These are phyloP conservation scores for Penicillium psychrosexuale DNA, from an alignment of 2,329 filamentous ascomycete genomes.

Conservation along the genomic window DNA sequence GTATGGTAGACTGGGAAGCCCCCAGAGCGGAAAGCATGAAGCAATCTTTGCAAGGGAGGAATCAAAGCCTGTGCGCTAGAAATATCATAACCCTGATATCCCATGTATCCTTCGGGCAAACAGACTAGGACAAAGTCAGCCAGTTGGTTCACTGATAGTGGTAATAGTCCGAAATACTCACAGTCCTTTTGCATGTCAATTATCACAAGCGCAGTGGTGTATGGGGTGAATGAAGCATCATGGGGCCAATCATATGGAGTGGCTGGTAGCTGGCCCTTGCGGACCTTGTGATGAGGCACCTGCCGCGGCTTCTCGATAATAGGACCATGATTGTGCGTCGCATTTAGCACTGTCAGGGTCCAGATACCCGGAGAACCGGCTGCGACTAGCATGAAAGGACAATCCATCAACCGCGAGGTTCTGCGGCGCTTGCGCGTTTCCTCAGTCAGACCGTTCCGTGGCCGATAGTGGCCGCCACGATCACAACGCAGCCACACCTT, in stretches of 20 bases:
- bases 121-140: constrained; percentile 36
- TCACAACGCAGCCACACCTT: constrained; percentile 48
- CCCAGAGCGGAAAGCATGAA: constrained; percentile 39
- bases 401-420: constrained; percentile 46
- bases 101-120: constrained; percentile 44
- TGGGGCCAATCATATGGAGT: constrained; percentile 48
- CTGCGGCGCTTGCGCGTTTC: constrained; percentile 45
- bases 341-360: constrained; percentile 43
- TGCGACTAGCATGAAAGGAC: constrained; percentile 45
- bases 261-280: constrained; percentile 44
- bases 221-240: constrained; percentile 44
- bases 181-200: constrained; percentile 52
- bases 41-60: constrained; percentile 40
- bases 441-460: constrained; percentile 45
- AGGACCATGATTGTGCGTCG: constrained; percentile 45
- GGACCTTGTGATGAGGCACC: constrained; percentile 41
- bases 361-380: constrained; percentile 45
- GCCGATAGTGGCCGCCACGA: constrained; percentile 45
- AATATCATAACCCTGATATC: constrained; percentile 46
- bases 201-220: constrained; percentile 46
- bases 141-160: background rate
- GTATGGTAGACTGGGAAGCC: constrained; percentile 47
- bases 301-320: constrained; percentile 42
- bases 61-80: constrained; percentile 40
- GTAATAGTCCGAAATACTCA: constrained; percentile 23